A percentile compares a stretch with the other conserved stretches of the same genome.
phyloP scores from a whole-genome alignment of 164 flowering plant species.

The Aristolochia contorta region DNA sequence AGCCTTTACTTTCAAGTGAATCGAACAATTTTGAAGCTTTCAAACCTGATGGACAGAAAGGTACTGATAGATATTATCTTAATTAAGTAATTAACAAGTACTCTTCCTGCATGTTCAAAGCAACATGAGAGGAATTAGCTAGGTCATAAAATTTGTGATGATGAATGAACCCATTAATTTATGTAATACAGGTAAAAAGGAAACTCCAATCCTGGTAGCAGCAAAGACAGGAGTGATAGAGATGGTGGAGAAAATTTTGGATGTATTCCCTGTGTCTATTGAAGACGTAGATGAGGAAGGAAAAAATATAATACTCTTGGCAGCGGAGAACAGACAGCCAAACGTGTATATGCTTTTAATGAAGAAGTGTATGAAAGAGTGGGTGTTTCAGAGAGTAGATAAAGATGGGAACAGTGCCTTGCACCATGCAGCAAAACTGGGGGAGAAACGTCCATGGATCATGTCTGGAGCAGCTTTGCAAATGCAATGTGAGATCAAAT shows the following conservation, averaged over 20 bases:
- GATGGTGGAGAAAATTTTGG: constrained; percentile 24
- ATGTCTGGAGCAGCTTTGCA: constrained; percentile 35
- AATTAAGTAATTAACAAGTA: no score
- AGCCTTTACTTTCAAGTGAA: no score
- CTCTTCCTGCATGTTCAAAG: no score
- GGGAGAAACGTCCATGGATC: constrained; percentile 30
- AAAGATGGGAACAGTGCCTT: constrained; percentile 27
- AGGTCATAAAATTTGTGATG: no score
- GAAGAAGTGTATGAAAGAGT: constrained; percentile 12
- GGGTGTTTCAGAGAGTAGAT: constrained; percentile 21
- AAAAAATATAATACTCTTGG: constrained; percentile 28
- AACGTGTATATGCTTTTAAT: constrained; percentile 17
- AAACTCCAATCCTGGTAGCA: constrained; percentile 28
- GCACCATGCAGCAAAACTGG: constrained; percentile 28
- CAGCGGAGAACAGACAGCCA: constrained; percentile 37
- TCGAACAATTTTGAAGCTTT: no score
- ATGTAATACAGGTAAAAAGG: neutral
- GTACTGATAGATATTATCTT: no score
- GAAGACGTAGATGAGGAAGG: constrained; percentile 20
- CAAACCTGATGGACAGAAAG: no score
- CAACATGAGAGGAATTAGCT: no score
- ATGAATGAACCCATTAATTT: no score
- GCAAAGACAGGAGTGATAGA: constrained; percentile 31
- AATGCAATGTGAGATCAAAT: constrained; percentile 41
- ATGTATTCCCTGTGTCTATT: constrained; percentile 24